Evolutionary conservation across 371 early-diverging fungal species (phyloP).

Genomic region (Mortierella sp.): DNA sequence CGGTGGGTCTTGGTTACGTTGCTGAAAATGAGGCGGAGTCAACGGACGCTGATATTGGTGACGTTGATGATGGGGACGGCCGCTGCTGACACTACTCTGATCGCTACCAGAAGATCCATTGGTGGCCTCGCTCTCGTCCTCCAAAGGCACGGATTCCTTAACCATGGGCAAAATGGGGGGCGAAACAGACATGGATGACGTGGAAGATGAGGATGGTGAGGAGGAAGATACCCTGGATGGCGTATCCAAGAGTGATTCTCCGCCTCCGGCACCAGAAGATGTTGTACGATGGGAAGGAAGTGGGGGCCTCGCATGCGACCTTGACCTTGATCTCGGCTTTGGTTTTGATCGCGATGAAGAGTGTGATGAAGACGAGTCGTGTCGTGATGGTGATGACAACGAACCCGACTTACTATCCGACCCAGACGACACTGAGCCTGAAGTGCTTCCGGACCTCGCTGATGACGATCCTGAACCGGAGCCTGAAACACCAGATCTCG

Average conservation of each 20-base stretch:
- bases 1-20: not conserved
- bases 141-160: not conserved
- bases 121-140: not conserved
- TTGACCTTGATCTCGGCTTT: no score
- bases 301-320: not conserved
- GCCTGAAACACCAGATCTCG: not conserved
- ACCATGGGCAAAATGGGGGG: not conserved
- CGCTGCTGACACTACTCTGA: constrained; percentile 6
- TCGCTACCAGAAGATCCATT: not conserved
- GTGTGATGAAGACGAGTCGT: not conserved
- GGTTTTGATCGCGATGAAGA: not conserved
- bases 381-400: not conserved
- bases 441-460: not conserved
- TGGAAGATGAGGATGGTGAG: not conserved
- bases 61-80: not conserved
- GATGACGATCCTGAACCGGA: not conserved
- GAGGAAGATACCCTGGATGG: not conserved
- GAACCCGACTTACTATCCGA: constrained; percentile 1
- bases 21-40: not conserved
- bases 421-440: not conserved
- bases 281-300: not conserved
- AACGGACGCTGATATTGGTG: constrained; percentile 3
- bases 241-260: no score
- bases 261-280: no score
- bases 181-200: constrained; percentile 1